Evolutionary conservation across 1,139 yeast species (phyloP), one percentile per base, ranked within the genome.

Genomic region (Taphrina flavorubra): DNA sequence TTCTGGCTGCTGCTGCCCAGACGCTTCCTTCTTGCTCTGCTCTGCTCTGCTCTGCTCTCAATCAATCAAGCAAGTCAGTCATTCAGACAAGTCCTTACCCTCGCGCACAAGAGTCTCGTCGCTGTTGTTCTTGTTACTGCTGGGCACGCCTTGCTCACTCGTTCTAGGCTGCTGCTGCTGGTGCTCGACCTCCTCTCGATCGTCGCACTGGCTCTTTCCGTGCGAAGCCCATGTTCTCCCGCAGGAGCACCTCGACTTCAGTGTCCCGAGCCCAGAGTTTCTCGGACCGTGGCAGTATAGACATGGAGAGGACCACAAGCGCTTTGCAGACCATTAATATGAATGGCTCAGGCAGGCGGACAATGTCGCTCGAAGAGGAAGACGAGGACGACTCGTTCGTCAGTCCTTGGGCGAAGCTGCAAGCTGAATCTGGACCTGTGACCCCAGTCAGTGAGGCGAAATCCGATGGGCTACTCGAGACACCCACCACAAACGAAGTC

Each of bases 241-340:
- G 62, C 51, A 58, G 36, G 42, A 44, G 34, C 40, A 36, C 51
- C 10, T 58, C 62, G 39, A 44, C 62, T 2, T 25, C 62, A 3
- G 62, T 58, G 42, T 58, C 62, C 10, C 25, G 62, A n/a, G 53
- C 62, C 39, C 37, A 51, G 40, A 58, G 62, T 20, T 58, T 58
- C 62, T 58, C 62, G 25, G 62, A 58, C 46, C 51, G 53, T 25
- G 53, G 62, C 6, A 44, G 51, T 34, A 5, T 58, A 6, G 62
- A 58, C 31, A 34, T 58, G 42, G 62, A 58, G 31, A 11, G 62
- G 20, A 42, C 62, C 36, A 46, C 62, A 14, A 58, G 47, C 18
- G 60, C 60, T 11, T 18, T 44, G 20, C 62, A 58, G n/a, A 39
- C 62, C 25, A 47, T 58, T 25, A 37, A 46, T 31, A 51, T 58